Evolutionary conservation across 1,139 yeast genomes (phyloP), one percentile per base, ranked within the genome.

Genomic region (Dujonia santamariae): DNA sequence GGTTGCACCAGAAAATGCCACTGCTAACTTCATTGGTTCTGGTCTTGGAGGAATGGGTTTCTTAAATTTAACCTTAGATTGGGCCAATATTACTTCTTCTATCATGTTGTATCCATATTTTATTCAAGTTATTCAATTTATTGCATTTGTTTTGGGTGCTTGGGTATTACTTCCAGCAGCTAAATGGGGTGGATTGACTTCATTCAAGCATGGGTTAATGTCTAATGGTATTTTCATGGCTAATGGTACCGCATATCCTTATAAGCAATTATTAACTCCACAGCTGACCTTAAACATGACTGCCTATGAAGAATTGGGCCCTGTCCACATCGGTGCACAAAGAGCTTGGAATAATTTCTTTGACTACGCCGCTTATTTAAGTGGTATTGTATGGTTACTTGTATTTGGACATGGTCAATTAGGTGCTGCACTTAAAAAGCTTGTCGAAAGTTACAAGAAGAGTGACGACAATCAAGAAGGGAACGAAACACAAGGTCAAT

Each of bases 271-370:
- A 13, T 44, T 68, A 20, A 65, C 67, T 1, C 32, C 48, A 1
- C 63, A 63, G 29, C 47, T 58, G 27, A 50, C 41, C 28, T 56
- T 67, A 35, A 67, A 69, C 37, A 41, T 44, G 17, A 67, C 73
- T 1, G 72, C 72, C 1, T 69, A 65, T 45, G 58, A 53, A 14
- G 25, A 44, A 2, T 52, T 53, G 35, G 75, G 75, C 1, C 70
- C 72, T 1, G 63, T 66, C 23, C 43, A 59, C 31, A 39, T 56
- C 17, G 76, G 77, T 0, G 62, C 72, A 4, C 77, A 71, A 46
- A 53, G 74, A 36, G 65, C 69, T 2, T 68, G 75, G 72, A 68
- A 68, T 42, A 68, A 69, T 48, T 71, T 72, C 39, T 72, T 72
- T 41, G 78, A 72, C 43, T 72, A 68, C 41, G 78, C 76, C 2